Conservation (phyloP, 495 filamentous ascomycete genomes). For the Neurospora intermedia region DNA sequence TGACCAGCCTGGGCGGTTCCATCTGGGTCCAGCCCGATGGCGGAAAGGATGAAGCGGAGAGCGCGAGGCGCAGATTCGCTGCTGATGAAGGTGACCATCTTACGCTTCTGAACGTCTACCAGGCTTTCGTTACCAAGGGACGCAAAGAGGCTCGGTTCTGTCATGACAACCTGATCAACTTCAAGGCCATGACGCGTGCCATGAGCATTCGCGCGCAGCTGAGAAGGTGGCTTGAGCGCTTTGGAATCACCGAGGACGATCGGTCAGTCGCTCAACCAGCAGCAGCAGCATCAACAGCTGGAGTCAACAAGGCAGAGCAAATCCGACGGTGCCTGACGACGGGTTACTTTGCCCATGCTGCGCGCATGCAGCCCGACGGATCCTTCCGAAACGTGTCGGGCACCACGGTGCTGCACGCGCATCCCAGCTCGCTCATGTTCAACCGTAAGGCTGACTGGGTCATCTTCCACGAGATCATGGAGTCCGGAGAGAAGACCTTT, state of each 20-base stretch:
- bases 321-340: constrained; percentile 80
- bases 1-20: constrained; percentile 76
- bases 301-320: constrained; percentile 47
- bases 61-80: constrained; percentile 69
- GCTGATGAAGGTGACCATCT: constrained; percentile 93
- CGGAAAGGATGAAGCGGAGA: constrained; percentile 62
- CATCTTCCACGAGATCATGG: constrained; percentile 89
- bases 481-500: constrained; percentile 80
- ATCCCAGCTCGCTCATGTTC: constrained; percentile 93
- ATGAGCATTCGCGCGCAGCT: constrained; percentile 81
- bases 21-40: constrained; percentile 75
- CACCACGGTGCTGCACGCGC: constrained; percentile 63
- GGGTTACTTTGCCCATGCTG: constrained; percentile 92
- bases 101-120: constrained; percentile 88
- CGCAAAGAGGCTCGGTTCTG: constrained; percentile 83
- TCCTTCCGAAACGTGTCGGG: constrained; percentile 76
- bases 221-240: constrained; percentile 76
- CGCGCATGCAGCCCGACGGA: constrained; percentile 91
- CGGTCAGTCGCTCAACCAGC: constrained; percentile 7
- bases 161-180: constrained; percentile 76
- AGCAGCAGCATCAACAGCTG: background rate
- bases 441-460: constrained; percentile 98
- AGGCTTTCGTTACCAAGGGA: constrained; percentile 77
- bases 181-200: constrained; percentile 68
- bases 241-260: constrained; percentile 64